Evolutionary conservation across 257 asterid genomes (phyloP).

Genomic region (Perilla frutescens): DNA sequence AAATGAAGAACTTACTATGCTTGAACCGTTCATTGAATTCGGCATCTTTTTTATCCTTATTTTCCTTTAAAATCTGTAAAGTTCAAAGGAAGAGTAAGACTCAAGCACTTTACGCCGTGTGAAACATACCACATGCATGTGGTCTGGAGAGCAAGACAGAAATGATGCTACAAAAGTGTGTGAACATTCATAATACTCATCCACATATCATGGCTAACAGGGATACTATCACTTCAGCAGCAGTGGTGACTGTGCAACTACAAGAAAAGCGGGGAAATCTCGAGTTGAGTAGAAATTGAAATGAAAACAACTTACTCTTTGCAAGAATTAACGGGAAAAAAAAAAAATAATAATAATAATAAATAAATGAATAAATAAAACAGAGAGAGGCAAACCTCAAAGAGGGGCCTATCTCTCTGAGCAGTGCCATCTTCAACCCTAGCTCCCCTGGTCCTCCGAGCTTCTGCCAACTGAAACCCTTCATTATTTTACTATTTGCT

Average conservation of each 20-base stretch:
- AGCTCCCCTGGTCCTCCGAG: conserved; percentile 76
- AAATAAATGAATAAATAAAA: not conserved
- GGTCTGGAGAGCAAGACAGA: not conserved
- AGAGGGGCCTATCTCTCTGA: conserved; percentile 90
- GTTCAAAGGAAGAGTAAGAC: conserved; percentile 7
- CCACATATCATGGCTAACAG: not conserved
- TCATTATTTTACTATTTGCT: not conserved
- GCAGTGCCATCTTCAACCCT: conserved; percentile 98
- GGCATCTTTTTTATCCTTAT: conserved; percentile 90
- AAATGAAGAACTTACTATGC: conserved; percentile 65
- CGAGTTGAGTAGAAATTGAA: conserved; percentile 1
- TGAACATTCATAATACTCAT: not conserved
- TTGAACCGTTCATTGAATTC: conserved; percentile 95
- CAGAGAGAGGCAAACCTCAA: conserved; percentile 57
- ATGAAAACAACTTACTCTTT: not conserved
- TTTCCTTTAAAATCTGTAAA: conserved; percentile 79
- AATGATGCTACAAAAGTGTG: not conserved
- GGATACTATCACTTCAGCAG: not conserved
- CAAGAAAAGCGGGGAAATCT: conserved; percentile 13
- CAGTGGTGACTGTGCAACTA: conserved; percentile 1
- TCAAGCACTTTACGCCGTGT: not conserved
- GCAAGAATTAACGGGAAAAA: not conserved
- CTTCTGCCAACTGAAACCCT: conserved; percentile 71
- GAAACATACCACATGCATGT: conserved; percentile 1
- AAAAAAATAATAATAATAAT: not conserved